Evolutionary conservation across 805 yeast genomes (phyloP), one percentile per base, ranked within the genome.

Genomic region (Pichia nakasei): DNA sequence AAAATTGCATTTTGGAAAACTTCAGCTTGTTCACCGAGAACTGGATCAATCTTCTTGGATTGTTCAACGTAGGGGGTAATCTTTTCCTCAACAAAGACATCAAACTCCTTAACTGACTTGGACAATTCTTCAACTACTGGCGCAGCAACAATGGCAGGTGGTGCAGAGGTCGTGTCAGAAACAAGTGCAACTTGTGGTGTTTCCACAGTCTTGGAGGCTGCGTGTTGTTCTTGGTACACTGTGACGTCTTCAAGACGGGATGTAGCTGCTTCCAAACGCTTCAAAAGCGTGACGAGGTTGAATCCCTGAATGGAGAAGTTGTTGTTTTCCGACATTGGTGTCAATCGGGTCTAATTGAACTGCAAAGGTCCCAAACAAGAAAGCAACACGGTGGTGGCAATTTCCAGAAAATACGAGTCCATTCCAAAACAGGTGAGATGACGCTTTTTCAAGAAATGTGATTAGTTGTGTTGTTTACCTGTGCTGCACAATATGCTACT

Each of bases 191-290:
- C 15, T 27, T 8, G 3, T 27, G 32, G 15, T 8, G 17, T 27
- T 8, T 15, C 3, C 3, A 15, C 32, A 13, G 32, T 5, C 34
- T 42, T 17, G 18, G 45, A 42, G n/a, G 43, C 27, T 8, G 48
- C 49, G 39, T 75, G 69, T 33, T 76, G 78, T 53, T 81, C 85
- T 58, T 86, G 95, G 60, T 73, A 80, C 42, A 83, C 73, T 26
- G 94, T 85, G 38, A 88, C 79, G 61, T 88, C 96, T 58, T 88
- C 97, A 53, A 88, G 76, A 39, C 97, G 78, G 6, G 95, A 82
- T 9, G 97, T 86, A 31, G 96, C 96, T 15, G 95, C 91, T 63
- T 88, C 97, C 54, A 88, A 72, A 74, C 82, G 69, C 63, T 82
- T 82, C 64, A 82, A 67, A 44, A 88, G 73, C 38, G 95, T 88